Percentiles rank a stretch among this genome's conserved stretches.
Evolutionary conservation across 768 basidiomycete species (phyloP).

Genomic region (Pholiota microspora): DNA sequence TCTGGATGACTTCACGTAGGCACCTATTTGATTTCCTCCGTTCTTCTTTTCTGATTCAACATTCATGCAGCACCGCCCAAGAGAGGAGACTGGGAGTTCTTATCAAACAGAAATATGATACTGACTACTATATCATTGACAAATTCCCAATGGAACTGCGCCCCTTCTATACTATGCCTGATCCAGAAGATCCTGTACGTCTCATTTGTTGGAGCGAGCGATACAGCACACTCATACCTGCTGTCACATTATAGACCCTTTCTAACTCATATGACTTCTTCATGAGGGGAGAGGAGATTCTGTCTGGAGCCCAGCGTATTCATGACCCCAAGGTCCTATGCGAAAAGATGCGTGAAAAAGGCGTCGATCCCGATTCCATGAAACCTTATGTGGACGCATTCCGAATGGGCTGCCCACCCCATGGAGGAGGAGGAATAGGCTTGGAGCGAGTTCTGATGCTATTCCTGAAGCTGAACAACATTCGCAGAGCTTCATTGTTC

Average conservation of each 20-base stretch:
- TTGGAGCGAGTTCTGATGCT: constrained; percentile 96
- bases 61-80: constrained; percentile 74
- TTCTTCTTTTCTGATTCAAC: constrained; percentile 10
- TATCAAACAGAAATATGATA: constrained; percentile 91
- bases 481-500: constrained; percentile 90
- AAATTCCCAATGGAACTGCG: constrained; percentile 96
- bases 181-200: constrained; percentile 83
- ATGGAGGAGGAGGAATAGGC: constrained; percentile 96
- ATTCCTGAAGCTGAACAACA: constrained; percentile 96
- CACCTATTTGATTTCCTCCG: constrained; percentile 9
- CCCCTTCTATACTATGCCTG: constrained; percentile 99
- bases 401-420: constrained; percentile 91
- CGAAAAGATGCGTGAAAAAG: constrained; percentile 83
- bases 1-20: constrained; percentile 89
- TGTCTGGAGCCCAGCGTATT: constrained; percentile 97
- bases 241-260: constrained; percentile 50
- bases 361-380: constrained; percentile 91
- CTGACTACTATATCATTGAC: constrained; percentile 99
- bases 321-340: constrained; percentile 84
- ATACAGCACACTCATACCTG: constrained; percentile 10
- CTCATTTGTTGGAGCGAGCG: constrained; percentile 3
- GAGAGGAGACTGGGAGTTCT: constrained; percentile 91
- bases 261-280: constrained; percentile 99
- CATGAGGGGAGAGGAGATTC: constrained; percentile 99
- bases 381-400: constrained; percentile 92